Evolutionary conservation across 495 filamentous ascomycete genomes (phyloP).

Genomic region (Penicillium bovifimosum): DNA sequence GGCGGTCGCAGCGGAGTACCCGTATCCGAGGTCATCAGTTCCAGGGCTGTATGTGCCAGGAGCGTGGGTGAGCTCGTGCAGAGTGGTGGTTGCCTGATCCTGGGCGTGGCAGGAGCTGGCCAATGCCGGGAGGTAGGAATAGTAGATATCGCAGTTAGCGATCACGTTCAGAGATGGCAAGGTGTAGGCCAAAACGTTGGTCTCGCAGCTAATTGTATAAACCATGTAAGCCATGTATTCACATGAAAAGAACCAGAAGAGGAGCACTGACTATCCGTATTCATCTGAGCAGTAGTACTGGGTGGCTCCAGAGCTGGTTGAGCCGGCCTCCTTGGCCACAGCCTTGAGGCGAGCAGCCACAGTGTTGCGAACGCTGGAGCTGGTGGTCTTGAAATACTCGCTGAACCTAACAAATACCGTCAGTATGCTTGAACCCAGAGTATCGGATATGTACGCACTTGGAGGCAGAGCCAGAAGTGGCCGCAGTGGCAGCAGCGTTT

Average conservation of each 20-base stretch:
- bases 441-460: slow-evolving; percentile 19
- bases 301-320: slow-evolving; percentile 37
- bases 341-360: slow-evolving; percentile 49
- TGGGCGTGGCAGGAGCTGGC: slow-evolving; percentile 48
- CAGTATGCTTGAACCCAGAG: background rate
- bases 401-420: slow-evolving; percentile 23
- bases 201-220: slow-evolving; percentile 26
- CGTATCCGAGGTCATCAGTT: slow-evolving; percentile 55
- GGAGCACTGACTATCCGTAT: slow-evolving; percentile 29
- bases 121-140: slow-evolving; percentile 41
- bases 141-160: slow-evolving; percentile 54
- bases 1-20: slow-evolving; percentile 44
- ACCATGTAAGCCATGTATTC: background rate
- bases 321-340: slow-evolving; percentile 47
- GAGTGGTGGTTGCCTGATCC: slow-evolving; percentile 53
- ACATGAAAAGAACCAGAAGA: background rate
- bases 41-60: slow-evolving; percentile 50
- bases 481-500: slow-evolving; percentile 48
- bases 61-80: slow-evolving; percentile 61
- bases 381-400: slow-evolving; percentile 60
- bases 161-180: slow-evolving; percentile 47
- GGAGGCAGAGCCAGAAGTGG: slow-evolving; percentile 40
- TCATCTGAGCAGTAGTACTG: slow-evolving; percentile 49
- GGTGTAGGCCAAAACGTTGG: slow-evolving; percentile 53
- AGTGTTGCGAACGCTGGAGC: slow-evolving; percentile 32